Base-by-base conservation (phyloP, 2,329 filamentous ascomycete species). In the Mycosphaerelloides madeirae region DNA sequence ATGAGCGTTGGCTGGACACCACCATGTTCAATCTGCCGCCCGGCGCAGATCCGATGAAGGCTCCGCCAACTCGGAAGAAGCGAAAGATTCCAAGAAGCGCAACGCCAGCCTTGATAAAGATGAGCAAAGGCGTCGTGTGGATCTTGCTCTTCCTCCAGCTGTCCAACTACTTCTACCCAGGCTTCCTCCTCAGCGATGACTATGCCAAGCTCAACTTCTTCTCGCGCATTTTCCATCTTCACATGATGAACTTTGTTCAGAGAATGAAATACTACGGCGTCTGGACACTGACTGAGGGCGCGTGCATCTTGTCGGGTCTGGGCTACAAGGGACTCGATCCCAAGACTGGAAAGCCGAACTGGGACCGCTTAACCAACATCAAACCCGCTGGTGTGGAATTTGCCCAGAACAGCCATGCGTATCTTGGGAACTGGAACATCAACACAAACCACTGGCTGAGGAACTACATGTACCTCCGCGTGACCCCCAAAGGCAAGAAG, bases 401-500 rank as follows among this genome's bases (percentile, higher is more conserved):
- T 1, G 93, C 91, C 1, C 90, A 96, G 68, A 98, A 97, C 65
- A 86, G 87, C n/a, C 83, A 91, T 42, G 89, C 81, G 1, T 97
- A 93, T 59, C 77, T 98, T 3, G 91, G 84, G 38, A 85, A 81
- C 60, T 98, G 93, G 93, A 98, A 98, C 67, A 95, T 96, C 72
- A 97, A 97, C 68, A 98, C 93, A 11, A 98, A 96, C 66, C 81
- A 87, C 60, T 98, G 93, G 93, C 73, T 98, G 49, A 81, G 90
- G 36, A 95, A 97, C 67, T 98, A 96, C 63, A 77, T 98, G 56
- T 98, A 97, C 63, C 76, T 98, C 37, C 83, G 93, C 18, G 93
- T 98, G 3, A 98, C 93, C 0, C 93, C 93, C 0, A 85, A 86
- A 57, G 93, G 93, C 42, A 93, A 89, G 74, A 98, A 97, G 67